Evolutionary conservation across 441 rosid genomes (phyloP).

Genomic region (Euphorbia celastroides): DNA sequence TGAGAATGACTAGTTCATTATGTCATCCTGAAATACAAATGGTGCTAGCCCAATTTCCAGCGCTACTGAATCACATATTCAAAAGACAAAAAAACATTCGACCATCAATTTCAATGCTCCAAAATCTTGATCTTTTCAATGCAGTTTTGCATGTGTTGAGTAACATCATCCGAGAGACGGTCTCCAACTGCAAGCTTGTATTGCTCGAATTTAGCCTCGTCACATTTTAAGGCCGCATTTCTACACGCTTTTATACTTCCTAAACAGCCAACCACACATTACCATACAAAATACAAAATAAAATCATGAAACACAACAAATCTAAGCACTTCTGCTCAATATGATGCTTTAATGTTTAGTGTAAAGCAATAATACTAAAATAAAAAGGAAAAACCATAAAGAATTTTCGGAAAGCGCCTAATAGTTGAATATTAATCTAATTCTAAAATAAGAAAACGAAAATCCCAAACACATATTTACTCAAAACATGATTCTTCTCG

Average conservation of each 20-base stretch:
- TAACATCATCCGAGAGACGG: conserved; percentile 38
- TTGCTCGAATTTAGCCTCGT: conserved; percentile 59
- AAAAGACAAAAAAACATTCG: background rate
- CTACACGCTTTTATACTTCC: conserved; percentile 64
- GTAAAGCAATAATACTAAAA: too few relatives aligned
- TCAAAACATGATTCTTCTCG: too few relatives aligned
- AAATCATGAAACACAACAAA: too few relatives aligned
- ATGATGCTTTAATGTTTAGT: too few relatives aligned
- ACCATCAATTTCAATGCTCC: conserved; percentile 32
- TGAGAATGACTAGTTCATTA: too few relatives aligned
- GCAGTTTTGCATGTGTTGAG: conserved; percentile 53
- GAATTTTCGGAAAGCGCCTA: too few relatives aligned
- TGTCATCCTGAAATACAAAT: too few relatives aligned
- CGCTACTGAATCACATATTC: background rate
- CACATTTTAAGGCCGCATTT: conserved; percentile 64
- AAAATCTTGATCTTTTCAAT: conserved; percentile 59
- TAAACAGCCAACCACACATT: conserved; percentile 10
- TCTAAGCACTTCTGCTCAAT: too few relatives aligned
- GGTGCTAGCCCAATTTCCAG: background rate
- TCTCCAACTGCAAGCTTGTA: conserved; percentile 40
- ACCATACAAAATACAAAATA: background rate
- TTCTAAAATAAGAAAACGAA: too few relatives aligned
- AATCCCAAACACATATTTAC: too few relatives aligned
- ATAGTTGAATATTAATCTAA: too few relatives aligned
- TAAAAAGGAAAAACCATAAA: too few relatives aligned